Evolutionary conservation across 805 yeast genomes (phyloP).

Genomic region (Saccharomycopsis fibuligera): DNA sequence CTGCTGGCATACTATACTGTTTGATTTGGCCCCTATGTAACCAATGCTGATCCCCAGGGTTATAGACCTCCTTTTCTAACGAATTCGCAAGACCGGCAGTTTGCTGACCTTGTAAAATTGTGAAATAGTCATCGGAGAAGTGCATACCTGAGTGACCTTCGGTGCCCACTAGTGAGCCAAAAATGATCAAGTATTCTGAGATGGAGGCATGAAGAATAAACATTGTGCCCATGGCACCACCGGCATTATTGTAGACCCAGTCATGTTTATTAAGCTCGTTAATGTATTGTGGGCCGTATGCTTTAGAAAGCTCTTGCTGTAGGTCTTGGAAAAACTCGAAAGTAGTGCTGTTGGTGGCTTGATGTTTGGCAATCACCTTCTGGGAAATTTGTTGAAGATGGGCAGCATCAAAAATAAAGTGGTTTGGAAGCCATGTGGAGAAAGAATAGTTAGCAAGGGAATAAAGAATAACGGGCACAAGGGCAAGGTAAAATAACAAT

Average conservation of each 20-base stretch:
- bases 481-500: slow-evolving; percentile 20
- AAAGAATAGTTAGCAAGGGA: slow-evolving; percentile 36
- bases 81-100: slow-evolving; percentile 63
- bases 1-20: slow-evolving; percentile 82
- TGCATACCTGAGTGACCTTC: slow-evolving; percentile 97
- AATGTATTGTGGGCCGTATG: slow-evolving; percentile 67
- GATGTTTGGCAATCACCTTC: slow-evolving; percentile 46
- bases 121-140: slow-evolving; percentile 96
- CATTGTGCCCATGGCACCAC: slow-evolving; percentile 98
- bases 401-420: slow-evolving; percentile 64
- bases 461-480: slow-evolving; percentile 27
- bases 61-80: slow-evolving; percentile 60
- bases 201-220: slow-evolving; percentile 90
- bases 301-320: slow-evolving; percentile 47
- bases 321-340: slow-evolving; percentile 59
- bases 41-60: slow-evolving; percentile 85
- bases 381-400: slow-evolving; percentile 53
- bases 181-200: slow-evolving; percentile 85
- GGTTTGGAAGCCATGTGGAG: slow-evolving; percentile 61
- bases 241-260: slow-evolving; percentile 97
- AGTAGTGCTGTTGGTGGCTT: slow-evolving; percentile 51
- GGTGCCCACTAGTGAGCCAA: slow-evolving; percentile 90
- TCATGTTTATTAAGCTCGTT: slow-evolving; percentile 69
- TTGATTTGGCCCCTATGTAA: slow-evolving; percentile 65
- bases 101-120: slow-evolving; percentile 78